phyloP scores from a whole-genome alignment of 495 filamentous ascomycete genomes.

The Hypomontagnella submonticulosa region DNA sequence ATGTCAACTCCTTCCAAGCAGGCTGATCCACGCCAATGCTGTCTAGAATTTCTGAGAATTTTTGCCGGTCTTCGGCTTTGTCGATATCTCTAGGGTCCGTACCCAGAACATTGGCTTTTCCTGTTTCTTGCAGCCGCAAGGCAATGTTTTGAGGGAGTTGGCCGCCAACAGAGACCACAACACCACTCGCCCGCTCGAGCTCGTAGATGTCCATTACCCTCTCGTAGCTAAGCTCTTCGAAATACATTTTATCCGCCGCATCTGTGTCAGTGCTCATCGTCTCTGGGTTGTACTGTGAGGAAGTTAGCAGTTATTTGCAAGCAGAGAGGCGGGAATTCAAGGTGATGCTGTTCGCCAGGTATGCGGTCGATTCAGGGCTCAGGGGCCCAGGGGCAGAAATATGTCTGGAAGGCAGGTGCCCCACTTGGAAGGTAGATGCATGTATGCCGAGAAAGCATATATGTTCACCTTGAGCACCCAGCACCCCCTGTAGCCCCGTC shows the following conservation, averaged over 20 bases:
- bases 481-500: too few relatives aligned
- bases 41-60: constrained; percentile 98
- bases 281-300: constrained; percentile 77
- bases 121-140: constrained; percentile 90
- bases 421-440: too few relatives aligned
- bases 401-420: too few relatives aligned
- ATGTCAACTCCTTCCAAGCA: constrained; percentile 96
- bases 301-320: constrained; percentile 38
- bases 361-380: too few relatives aligned
- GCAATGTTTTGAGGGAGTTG: constrained; percentile 98
- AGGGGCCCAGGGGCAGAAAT: too few relatives aligned
- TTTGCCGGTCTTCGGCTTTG: constrained; percentile 95
- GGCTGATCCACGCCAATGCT: constrained; percentile 95
- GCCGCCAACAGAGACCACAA: constrained; percentile 94
- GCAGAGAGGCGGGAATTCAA: too few relatives aligned
- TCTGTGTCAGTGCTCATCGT: constrained; percentile 93
- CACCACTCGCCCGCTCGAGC: constrained; percentile 84
- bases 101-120: constrained; percentile 87
- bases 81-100: constrained; percentile 95
- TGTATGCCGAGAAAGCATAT: too few relatives aligned
- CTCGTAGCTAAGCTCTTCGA: constrained; percentile 97
- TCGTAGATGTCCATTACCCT: constrained; percentile 99
- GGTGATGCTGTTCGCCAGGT: too few relatives aligned
- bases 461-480: too few relatives aligned
- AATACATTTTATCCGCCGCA: constrained; percentile 93